A percentile compares a stretch with the other conserved stretches of the same genome.
Evolutionary conservation across 2,329 filamentous ascomycete species (phyloP).

Genomic region (Fusarium tricinctum): DNA sequence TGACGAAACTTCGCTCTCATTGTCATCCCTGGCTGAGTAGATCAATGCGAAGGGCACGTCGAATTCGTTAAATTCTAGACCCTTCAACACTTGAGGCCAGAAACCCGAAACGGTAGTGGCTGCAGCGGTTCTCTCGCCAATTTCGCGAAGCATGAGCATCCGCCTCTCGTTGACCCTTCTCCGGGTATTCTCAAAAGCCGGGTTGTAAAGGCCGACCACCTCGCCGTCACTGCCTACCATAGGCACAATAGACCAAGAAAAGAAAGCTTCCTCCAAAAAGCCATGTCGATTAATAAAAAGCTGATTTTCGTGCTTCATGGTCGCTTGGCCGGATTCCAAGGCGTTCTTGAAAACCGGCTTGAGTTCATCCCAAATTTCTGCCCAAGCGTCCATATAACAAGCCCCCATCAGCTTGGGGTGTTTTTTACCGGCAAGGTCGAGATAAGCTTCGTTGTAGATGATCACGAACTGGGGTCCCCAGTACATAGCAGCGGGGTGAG

Average conservation of each 20-base stretch:
- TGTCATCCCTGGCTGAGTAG: conserved; percentile 80
- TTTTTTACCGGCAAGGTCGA: conserved; percentile 79
- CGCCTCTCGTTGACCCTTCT: conserved; percentile 83
- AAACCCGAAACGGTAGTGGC: conserved; percentile 81
- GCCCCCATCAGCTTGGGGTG: conserved; percentile 83
- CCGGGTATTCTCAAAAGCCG: conserved; percentile 84
- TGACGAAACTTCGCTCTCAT: conserved; percentile 78
- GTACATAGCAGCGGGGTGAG: conserved; percentile 82
- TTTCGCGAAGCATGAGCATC: conserved; percentile 83
- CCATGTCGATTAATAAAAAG: conserved; percentile 78
- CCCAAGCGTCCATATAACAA: conserved; percentile 77
- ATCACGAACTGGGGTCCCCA: conserved; percentile 79
- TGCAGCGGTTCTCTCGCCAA: conserved; percentile 79
- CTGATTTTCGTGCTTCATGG: conserved; percentile 86
- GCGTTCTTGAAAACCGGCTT: conserved; percentile 77
- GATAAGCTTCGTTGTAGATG: conserved; percentile 82
- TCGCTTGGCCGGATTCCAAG: conserved; percentile 78
- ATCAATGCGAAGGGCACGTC: conserved; percentile 83
- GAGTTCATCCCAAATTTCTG: conserved; percentile 81
- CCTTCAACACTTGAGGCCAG: conserved; percentile 78
- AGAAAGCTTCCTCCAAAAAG: conserved; percentile 83
- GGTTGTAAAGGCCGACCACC: conserved; percentile 83
- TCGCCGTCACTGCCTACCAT: conserved; percentile 80
- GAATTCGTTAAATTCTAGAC: conserved; percentile 79
- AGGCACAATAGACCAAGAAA: conserved; percentile 86